These are phyloP conservation scores for Erucastrum elatum DNA, from an alignment of 345 rosid genomes.

Conservation along the genomic window DNA sequence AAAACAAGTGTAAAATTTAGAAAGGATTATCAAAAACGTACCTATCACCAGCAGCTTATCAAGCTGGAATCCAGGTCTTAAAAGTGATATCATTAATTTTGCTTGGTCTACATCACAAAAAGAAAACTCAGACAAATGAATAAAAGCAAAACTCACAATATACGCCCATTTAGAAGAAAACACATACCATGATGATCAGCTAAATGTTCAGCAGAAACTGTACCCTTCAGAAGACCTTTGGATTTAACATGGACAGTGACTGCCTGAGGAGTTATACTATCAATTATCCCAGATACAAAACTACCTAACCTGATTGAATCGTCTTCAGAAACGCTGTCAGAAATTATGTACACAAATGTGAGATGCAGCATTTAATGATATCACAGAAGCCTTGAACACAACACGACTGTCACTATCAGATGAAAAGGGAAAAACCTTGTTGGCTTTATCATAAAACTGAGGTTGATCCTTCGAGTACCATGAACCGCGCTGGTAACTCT, in stretches of 20 bases:
- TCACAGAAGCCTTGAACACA: constrained; percentile 8
- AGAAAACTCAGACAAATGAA: constrained; percentile 36
- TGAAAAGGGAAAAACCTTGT: constrained; percentile 56
- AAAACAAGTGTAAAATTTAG: constrained; percentile 9
- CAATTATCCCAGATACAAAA: constrained; percentile 78
- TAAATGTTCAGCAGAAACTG: constrained; percentile 72
- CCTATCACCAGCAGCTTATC: constrained; percentile 85
- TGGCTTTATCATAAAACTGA: constrained; percentile 79
- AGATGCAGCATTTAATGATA: constrained; percentile 15
- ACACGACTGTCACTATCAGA: constrained; percentile 5
- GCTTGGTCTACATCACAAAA: constrained; percentile 64
- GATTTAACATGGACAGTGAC: constrained; percentile 59
- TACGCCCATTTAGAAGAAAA: constrained; percentile 10
- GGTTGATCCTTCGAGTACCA: constrained; percentile 71
- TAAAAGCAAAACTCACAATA: constrained; percentile 10
- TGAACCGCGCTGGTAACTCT: constrained; percentile 67
- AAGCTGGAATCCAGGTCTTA: constrained; percentile 84
- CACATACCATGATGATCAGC: constrained; percentile 87
- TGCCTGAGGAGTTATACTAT: constrained; percentile 57
- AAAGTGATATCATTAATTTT: constrained; percentile 56
- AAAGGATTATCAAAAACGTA: constrained; percentile 36
- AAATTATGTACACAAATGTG: constrained; percentile 19
- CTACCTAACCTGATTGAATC: constrained; percentile 76
- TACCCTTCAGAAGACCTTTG: constrained; percentile 67
- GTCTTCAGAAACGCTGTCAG: constrained; percentile 71